Percentiles rank a stretch among this genome's conserved stretches.
phyloP scores from a whole-genome alignment of 805 yeast species.

The Ogataea trehaloabstinens region DNA sequence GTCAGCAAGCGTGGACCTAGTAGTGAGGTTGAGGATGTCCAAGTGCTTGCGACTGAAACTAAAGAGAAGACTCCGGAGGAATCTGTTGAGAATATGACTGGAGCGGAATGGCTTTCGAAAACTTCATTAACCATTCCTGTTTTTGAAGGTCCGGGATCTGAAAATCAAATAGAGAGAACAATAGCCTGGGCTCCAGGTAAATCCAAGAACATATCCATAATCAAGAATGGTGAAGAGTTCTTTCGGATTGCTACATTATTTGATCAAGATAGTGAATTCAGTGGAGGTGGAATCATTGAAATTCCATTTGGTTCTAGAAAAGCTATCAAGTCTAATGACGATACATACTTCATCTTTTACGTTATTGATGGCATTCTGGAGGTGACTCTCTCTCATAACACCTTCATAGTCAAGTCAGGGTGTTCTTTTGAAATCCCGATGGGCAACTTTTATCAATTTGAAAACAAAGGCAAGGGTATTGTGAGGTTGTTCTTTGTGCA shows the following conservation, averaged over 20 bases:
- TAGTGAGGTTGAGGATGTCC: conserved; percentile 22
- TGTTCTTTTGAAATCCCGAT: conserved; percentile 82
- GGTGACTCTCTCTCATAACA: conserved; percentile 57
- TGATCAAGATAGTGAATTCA: conserved; percentile 56
- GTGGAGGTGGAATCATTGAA: conserved; percentile 73
- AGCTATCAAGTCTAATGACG: conserved; percentile 57
- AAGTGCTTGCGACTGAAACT: background rate
- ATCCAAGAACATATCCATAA: conserved; percentile 42
- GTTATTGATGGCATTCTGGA: conserved; percentile 70
- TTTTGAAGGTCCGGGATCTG: conserved; percentile 48
- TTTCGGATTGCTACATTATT: conserved; percentile 65
- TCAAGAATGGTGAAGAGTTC: conserved; percentile 45
- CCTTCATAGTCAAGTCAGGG: conserved; percentile 64
- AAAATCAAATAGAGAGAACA: conserved; percentile 39
- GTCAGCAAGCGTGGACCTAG: conserved; percentile 15
- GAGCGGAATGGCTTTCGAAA: conserved; percentile 51
- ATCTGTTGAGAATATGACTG: conserved; percentile 33
- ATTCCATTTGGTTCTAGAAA: conserved; percentile 63
- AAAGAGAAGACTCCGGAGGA: conserved; percentile 34
- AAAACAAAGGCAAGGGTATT: conserved; percentile 54
- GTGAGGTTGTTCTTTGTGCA: conserved; percentile 78
- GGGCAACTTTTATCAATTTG: conserved; percentile 68
- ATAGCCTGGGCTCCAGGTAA: conserved; percentile 68
- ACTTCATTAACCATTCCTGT: conserved; percentile 47
- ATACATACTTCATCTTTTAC: conserved; percentile 70